A percentile compares a stretch with the other conserved stretches of the same genome.
Conservation (phyloP, 805 yeast genomes). For the Yueomyces sp. region DNA sequence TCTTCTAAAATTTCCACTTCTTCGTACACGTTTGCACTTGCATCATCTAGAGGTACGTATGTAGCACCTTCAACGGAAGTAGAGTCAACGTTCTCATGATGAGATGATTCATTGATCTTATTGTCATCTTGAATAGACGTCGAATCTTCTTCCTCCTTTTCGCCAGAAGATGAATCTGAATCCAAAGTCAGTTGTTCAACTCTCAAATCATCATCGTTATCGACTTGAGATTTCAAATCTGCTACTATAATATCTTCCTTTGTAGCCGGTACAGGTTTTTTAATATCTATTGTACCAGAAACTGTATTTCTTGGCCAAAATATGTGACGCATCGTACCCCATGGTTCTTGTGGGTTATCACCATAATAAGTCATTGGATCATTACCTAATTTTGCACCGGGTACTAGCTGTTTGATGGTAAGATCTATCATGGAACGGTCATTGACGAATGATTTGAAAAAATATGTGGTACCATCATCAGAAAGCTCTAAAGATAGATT, state of each 20-base stretch:
- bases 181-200: slow-evolving; percentile 4
- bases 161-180: slow-evolving; percentile 2
- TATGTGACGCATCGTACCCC: slow-evolving; percentile 95
- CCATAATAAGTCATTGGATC: slow-evolving; percentile 85
- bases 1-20: slow-evolving; percentile 11
- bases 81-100: not conserved
- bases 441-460: slow-evolving; percentile 51
- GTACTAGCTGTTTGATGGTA: slow-evolving; percentile 43
- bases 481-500: slow-evolving; percentile 48
- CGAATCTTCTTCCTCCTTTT: slow-evolving; percentile 4
- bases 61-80: not conserved
- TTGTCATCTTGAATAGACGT: not conserved
- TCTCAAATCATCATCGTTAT: not conserved
- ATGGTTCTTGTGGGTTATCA: slow-evolving; percentile 67
- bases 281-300: slow-evolving; percentile 46
- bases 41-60: not conserved
- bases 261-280: slow-evolving; percentile 6
- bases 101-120: not conserved
- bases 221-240: not conserved
- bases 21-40: not conserved
- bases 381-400: slow-evolving; percentile 81
- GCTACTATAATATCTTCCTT: not conserved
- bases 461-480: slow-evolving; percentile 39
- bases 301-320: slow-evolving; percentile 90
- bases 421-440: slow-evolving; percentile 62